phyloP scores from a whole-genome alignment of 176 grass and related monocot species.

The Carex littledalei region DNA sequence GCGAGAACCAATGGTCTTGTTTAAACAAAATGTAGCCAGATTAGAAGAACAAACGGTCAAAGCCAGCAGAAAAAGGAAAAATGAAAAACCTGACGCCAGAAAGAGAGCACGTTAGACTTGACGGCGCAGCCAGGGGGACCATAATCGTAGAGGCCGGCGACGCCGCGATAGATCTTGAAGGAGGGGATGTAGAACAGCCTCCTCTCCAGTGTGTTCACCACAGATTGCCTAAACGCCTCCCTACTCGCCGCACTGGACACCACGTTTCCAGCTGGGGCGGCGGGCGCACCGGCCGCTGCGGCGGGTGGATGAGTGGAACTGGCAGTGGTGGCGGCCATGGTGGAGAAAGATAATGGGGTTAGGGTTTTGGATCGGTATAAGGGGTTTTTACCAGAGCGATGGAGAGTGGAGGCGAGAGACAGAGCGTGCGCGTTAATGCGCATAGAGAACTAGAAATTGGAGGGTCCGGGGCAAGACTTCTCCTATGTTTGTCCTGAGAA shows the following conservation, averaged over 20 bases:
- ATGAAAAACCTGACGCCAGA: constrained; percentile 67
- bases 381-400: constrained; percentile 20
- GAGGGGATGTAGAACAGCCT: constrained; percentile 79
- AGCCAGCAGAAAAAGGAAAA: not conserved
- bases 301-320: not conserved
- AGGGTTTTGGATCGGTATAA: constrained; percentile 30
- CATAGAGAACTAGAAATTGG: not conserved
- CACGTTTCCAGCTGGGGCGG: not conserved
- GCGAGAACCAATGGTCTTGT: not conserved
- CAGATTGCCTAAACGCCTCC: constrained; percentile 66
- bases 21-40: not conserved
- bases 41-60: not conserved
- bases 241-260: constrained; percentile 22
- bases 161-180: constrained; percentile 94
- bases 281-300: constrained; percentile 18
- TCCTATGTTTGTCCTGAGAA: not conserved
- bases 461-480: not conserved
- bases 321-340: constrained; percentile 13
- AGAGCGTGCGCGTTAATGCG: constrained; percentile 2
- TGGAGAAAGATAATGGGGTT: constrained; percentile 2
- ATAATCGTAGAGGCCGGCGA: constrained; percentile 91
- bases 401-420: constrained; percentile 23
- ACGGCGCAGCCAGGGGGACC: constrained; percentile 69
- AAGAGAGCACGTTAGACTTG: constrained; percentile 79
- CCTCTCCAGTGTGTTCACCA: constrained; percentile 79